phyloP scores from a whole-genome alignment of 345 rosid genomes.

The Populus pruinosa region DNA sequence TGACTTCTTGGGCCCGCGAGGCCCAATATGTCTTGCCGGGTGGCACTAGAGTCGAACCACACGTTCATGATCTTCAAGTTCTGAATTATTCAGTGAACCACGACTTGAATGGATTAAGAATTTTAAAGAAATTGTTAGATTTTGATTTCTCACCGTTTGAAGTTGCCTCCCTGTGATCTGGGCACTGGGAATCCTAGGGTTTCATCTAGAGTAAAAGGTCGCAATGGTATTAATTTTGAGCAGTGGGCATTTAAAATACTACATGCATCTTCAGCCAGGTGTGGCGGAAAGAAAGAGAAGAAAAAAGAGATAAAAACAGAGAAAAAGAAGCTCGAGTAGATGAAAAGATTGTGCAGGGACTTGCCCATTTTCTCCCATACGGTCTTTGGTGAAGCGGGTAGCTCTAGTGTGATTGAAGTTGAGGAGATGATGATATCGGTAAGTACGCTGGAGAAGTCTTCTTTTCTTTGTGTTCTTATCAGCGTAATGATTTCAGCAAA shows the following conservation, averaged over 20 bases:
- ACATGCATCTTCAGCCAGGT: not conserved
- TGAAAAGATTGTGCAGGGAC: constrained; percentile 22
- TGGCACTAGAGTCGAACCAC: too few relatives aligned
- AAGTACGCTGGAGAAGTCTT: not conserved
- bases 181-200: not conserved
- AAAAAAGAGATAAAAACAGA: constrained; percentile 12
- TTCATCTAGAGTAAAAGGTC: not conserved
- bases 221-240: not conserved
- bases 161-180: not conserved
- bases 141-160: not conserved
- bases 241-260: not conserved
- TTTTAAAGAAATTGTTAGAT: too few relatives aligned
- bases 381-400: not conserved
- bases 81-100: too few relatives aligned
- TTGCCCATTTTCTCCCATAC: constrained; percentile 4
- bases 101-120: too few relatives aligned
- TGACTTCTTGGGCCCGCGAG: too few relatives aligned
- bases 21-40: too few relatives aligned
- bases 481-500: not conserved
- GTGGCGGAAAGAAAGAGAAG: constrained; percentile 9
- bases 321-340: constrained; percentile 17
- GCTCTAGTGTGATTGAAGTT: constrained; percentile 1
- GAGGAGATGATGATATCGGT: constrained; percentile 12
- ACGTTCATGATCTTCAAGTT: too few relatives aligned
- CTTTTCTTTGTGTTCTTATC: not conserved